These are phyloP conservation scores for Bruguiera hainesii DNA, from an alignment of 441 rosid species.

Conservation along the genomic window DNA sequence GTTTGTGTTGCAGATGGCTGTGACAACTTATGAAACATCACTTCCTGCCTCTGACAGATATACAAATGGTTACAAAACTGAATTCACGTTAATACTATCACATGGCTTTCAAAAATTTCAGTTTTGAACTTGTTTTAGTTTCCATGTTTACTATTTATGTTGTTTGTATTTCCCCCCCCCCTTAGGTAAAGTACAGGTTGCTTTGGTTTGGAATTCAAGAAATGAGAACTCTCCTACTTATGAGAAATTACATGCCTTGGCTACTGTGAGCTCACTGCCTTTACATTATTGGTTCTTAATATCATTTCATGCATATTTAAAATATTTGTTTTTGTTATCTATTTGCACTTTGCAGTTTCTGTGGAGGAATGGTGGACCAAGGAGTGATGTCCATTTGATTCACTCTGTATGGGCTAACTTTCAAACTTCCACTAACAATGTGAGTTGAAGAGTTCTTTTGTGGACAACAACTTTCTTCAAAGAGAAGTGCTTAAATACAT, in stretches of 20 bases:
- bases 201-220: conserved; percentile 94
- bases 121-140: not conserved
- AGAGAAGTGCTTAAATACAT: not conserved
- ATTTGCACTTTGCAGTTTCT: conserved; percentile 48
- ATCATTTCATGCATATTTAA: not conserved
- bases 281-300: conserved; percentile 1
- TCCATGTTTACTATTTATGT: not conserved
- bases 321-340: conserved; percentile 2
- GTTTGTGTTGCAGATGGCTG: conserved; percentile 66
- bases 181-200: conserved; percentile 78
- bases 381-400: conserved; percentile 47
- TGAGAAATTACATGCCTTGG: conserved; percentile 68
- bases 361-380: conserved; percentile 83
- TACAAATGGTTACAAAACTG: conserved; percentile 46
- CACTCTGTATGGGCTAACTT: conserved; percentile 98
- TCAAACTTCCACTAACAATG: conserved; percentile 91
- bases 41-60: conserved; percentile 76
- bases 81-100: not conserved
- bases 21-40: conserved; percentile 79
- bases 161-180: conserved; percentile 12
- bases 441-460: conserved; percentile 37
- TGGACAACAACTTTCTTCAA: not conserved
- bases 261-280: conserved; percentile 35
- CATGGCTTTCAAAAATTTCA: not conserved
- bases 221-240: conserved; percentile 65